These are phyloP conservation scores for Naganishia sp. DNA, from an alignment of 1,284 basidiomycete species.

Conservation along the genomic window DNA sequence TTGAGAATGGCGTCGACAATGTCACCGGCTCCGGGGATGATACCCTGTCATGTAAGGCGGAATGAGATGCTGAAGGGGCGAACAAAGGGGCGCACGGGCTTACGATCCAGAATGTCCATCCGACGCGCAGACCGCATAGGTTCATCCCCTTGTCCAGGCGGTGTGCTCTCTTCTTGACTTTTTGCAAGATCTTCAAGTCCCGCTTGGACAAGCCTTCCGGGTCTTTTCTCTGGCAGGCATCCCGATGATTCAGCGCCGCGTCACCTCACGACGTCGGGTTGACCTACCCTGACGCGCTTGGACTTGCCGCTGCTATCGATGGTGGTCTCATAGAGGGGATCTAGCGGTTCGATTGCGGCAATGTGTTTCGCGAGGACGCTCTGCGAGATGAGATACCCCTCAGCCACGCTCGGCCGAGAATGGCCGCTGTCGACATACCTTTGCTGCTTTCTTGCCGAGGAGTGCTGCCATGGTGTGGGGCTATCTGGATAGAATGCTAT, in stretches of 20 bases:
- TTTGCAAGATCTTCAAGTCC: conserved; percentile 73
- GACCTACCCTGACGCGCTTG: conserved; percentile 67
- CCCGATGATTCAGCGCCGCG: neutral
- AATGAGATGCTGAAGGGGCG: too few species aligned
- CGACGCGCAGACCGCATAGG: conserved; percentile 80
- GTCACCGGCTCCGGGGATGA: conserved; percentile 52
- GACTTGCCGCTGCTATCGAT: conserved; percentile 66
- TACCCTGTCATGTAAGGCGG: conserved; percentile 36
- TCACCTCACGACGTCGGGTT: neutral
- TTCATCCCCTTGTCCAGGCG: conserved; percentile 88
- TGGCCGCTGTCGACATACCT: conserved; percentile 33
- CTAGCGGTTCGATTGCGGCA: conserved; percentile 58
- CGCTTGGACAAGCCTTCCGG: conserved; percentile 76
- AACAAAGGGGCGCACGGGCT: neutral
- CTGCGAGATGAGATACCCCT: neutral
- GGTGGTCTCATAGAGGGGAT: conserved; percentile 78
- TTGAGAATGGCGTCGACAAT: conserved; percentile 57
- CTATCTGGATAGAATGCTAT: too few species aligned
- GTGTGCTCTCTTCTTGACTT: conserved; percentile 76
- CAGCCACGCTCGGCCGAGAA: neutral
- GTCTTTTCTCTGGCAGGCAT: conserved; percentile 61
- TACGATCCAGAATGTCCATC: conserved; percentile 75
- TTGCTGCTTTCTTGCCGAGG: conserved; percentile 42
- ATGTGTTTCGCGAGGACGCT: conserved; percentile 32
- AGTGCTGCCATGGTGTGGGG: conserved; percentile 33